phyloP scores from a whole-genome alignment of 1,139 yeast genomes.

The Suhomyces wounanorum region DNA sequence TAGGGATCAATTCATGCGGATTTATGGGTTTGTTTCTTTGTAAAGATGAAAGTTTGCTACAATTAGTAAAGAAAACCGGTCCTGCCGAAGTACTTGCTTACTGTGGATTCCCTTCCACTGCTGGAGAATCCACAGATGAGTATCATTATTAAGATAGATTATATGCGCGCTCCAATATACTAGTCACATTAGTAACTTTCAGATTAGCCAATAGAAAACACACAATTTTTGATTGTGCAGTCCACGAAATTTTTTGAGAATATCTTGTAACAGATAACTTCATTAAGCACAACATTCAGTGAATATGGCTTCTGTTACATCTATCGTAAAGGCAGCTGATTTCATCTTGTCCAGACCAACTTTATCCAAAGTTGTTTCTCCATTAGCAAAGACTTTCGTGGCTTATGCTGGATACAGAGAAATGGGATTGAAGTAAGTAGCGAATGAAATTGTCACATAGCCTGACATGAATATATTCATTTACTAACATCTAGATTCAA shows the following conservation, averaged over 20 bases:
- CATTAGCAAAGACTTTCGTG: conserved; percentile 74
- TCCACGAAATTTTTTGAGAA: not conserved
- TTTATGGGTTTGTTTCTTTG: conserved; percentile 77
- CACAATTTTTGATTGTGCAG: conserved; percentile 17
- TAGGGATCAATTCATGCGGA: conserved; percentile 82
- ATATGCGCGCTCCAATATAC: not conserved
- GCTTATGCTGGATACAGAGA: conserved; percentile 88
- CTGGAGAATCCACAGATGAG: conserved; percentile 35
- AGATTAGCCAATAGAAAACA: conserved; percentile 17
- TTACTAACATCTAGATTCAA: conserved; percentile 55
- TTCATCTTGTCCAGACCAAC: conserved; percentile 80
- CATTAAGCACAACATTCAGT: not conserved
- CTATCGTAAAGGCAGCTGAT: conserved; percentile 80
- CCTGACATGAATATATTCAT: not conserved
- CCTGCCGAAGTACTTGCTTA: conserved; percentile 51
- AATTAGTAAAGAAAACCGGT: conserved; percentile 43
- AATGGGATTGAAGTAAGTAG: conserved; percentile 72
- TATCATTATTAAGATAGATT: conserved; percentile 29
- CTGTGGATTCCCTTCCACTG: conserved; percentile 67
- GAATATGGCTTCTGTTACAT: conserved; percentile 71
- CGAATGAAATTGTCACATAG: not conserved
- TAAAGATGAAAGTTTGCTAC: conserved; percentile 57
- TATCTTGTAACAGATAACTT: not conserved
- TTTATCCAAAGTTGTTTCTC: conserved; percentile 72
- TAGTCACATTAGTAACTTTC: not conserved